These are phyloP conservation scores for Beta macrorhiza DNA, from an alignment of 179 eudicot genomes.

Conservation along the genomic window DNA sequence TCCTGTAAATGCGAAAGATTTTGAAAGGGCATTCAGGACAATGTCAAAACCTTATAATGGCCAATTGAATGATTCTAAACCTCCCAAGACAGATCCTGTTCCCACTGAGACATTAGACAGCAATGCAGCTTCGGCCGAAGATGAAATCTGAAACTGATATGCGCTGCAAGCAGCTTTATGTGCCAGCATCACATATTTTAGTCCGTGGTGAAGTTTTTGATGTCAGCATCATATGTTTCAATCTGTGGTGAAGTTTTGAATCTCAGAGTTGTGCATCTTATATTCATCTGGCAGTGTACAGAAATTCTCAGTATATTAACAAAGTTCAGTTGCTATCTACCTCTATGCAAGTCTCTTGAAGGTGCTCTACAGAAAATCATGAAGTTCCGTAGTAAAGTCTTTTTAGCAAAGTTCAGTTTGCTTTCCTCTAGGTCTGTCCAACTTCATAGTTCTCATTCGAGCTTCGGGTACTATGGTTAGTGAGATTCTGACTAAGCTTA, in stretches of 20 bases:
- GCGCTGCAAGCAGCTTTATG: background rate
- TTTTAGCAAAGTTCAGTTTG: too few species aligned
- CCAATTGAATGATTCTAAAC: conserved; percentile 39
- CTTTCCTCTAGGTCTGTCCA: too few species aligned
- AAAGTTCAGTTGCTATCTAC: conserved; percentile 7
- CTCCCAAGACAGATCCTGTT: conserved; percentile 41
- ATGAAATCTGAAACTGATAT: conserved; percentile 22
- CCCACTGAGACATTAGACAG: conserved; percentile 35
- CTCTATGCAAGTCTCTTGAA: background rate
- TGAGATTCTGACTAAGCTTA: too few species aligned
- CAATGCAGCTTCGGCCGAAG: conserved; percentile 41
- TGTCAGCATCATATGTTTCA: background rate
- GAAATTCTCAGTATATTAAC: conserved; percentile 5
- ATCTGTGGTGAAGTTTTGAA: background rate
- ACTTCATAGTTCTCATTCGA: too few species aligned
- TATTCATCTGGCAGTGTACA: conserved; percentile 25
- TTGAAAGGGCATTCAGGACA: conserved; percentile 72
- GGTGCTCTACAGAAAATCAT: too few species aligned
- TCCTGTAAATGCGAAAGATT: conserved; percentile 73
- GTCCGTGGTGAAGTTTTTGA: background rate
- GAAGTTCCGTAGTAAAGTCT: too few species aligned
- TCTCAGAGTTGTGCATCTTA: conserved; percentile 18
- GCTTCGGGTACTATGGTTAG: too few species aligned
- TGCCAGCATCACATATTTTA: background rate
- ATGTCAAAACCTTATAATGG: conserved; percentile 45